These are phyloP conservation scores for Volvox carteri DNA, from an alignment of 163 green algal genomes.

Conservation along the genomic window DNA sequence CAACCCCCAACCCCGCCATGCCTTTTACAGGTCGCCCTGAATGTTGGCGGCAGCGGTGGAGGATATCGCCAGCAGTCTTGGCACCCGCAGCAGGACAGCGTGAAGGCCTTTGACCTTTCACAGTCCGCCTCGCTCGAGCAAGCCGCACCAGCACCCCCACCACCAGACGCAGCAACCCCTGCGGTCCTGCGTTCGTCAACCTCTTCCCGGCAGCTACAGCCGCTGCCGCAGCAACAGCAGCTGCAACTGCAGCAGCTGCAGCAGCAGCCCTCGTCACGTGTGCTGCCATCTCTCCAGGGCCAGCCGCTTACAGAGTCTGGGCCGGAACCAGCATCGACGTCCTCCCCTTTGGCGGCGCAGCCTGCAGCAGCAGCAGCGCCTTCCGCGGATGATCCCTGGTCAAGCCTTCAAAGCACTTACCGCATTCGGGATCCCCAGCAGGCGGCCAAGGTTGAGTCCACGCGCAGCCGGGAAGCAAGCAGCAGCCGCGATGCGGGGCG, in stretches of 20 bases:
- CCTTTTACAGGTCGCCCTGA: constrained; percentile 6
- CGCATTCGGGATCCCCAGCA: constrained; percentile 4
- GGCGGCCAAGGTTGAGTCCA: neutral
- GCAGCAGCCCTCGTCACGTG: neutral
- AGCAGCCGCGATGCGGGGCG: neutral
- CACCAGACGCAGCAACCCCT: too few relatives aligned
- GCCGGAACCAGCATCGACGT: neutral
- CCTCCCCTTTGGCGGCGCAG: neutral
- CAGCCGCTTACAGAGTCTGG: neutral
- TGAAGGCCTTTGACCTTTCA: neutral
- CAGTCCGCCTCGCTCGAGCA: too few relatives aligned
- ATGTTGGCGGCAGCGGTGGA: neutral
- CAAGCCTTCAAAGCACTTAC: constrained; percentile 31
- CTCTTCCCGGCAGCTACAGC: constrained; percentile 9
- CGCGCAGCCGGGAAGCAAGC: neutral
- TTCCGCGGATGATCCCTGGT: constrained; percentile 32
- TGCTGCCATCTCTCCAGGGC: neutral
- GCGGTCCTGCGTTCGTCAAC: neutral
- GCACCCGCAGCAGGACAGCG: neutral
- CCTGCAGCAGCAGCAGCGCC: too few relatives aligned
- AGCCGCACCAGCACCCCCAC: too few relatives aligned
- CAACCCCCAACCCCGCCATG: too few relatives aligned
- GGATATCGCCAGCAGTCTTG: neutral
- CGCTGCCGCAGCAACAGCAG: neutral
- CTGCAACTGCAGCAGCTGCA: neutral